phyloP scores from a whole-genome alignment of 1,139 yeast species.

The Pichia sp. region DNA sequence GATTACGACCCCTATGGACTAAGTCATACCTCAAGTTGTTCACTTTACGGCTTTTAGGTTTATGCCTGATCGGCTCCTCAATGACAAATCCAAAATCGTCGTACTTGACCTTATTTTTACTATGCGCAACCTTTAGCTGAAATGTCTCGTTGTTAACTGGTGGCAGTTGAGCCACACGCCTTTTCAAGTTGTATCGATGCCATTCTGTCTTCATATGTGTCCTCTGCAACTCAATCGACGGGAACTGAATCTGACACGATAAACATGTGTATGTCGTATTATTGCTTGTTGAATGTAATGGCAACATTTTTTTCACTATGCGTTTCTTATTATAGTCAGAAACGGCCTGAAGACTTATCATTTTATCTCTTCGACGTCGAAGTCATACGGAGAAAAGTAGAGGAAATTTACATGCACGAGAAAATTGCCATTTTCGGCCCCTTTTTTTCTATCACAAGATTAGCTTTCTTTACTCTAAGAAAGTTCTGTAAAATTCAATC shows the following conservation, averaged over 20 bases:
- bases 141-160: constrained; percentile 65
- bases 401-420: no score
- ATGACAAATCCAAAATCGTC: constrained; percentile 67
- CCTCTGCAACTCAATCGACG: constrained; percentile 76
- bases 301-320: constrained; percentile 13
- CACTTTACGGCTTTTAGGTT: constrained; percentile 34
- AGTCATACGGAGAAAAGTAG: no score
- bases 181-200: constrained; percentile 89
- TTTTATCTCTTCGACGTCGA: no score
- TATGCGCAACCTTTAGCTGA: constrained; percentile 27
- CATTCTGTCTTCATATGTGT: constrained; percentile 94
- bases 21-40: constrained; percentile 33
- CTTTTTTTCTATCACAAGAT: no score
- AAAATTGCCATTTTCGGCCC: no score
- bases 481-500: no score
- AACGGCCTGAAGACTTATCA: no score
- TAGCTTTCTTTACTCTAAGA: no score
- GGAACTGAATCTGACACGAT: constrained; percentile 78
- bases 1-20: constrained; percentile 17
- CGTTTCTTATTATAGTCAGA: no score
- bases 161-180: constrained; percentile 82
- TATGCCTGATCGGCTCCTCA: constrained; percentile 16
- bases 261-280: constrained; percentile 63
- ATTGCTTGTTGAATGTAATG: constrained; percentile 24
- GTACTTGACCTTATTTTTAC: constrained; percentile 39